phyloP scores from a whole-genome alignment of 345 rosid species.

The Hevea brasiliensis region DNA sequence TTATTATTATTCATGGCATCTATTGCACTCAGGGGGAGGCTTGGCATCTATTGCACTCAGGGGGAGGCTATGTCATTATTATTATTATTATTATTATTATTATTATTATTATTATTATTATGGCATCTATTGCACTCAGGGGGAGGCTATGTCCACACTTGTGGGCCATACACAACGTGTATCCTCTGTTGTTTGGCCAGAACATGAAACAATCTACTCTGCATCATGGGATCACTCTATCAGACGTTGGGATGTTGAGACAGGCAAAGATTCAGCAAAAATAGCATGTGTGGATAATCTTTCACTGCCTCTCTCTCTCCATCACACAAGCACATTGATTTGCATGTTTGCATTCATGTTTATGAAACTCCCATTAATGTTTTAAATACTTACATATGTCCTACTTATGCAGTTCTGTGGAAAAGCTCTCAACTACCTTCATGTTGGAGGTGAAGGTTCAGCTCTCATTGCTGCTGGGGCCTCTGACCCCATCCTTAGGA shows the following conservation, averaged over 20 bases:
- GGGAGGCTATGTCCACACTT: conserved; percentile 68
- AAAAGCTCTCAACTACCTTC: conserved; percentile 75
- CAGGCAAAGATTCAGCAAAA: conserved; percentile 68
- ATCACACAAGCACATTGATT: not conserved
- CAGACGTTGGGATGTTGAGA: conserved; percentile 83
- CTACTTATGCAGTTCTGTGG: conserved; percentile 61
- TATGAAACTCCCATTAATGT: not conserved
- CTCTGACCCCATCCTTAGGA: conserved; percentile 85
- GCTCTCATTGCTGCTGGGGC: conserved; percentile 89
- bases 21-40: too few relatives aligned
- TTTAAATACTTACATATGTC: conserved; percentile 8
- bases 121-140: conserved; percentile 45
- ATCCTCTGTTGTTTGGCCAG: conserved; percentile 86
- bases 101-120: too few relatives aligned
- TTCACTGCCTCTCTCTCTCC: conserved; percentile 16
- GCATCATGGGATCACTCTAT: conserved; percentile 96
- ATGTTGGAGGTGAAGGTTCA: conserved; percentile 91
- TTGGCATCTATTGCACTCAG: conserved; percentile 37
- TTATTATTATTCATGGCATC: too few relatives aligned
- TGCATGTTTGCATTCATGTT: too few relatives aligned
- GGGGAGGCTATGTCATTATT: conserved; percentile 77
- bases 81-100: too few relatives aligned
- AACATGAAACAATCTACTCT: conserved; percentile 64
- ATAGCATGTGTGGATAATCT: conserved; percentile 48
- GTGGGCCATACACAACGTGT: conserved; percentile 93